These are phyloP conservation scores for Metroxylon sagu DNA, from an alignment of 176 grass and related monocot species.

Conservation along the genomic window DNA sequence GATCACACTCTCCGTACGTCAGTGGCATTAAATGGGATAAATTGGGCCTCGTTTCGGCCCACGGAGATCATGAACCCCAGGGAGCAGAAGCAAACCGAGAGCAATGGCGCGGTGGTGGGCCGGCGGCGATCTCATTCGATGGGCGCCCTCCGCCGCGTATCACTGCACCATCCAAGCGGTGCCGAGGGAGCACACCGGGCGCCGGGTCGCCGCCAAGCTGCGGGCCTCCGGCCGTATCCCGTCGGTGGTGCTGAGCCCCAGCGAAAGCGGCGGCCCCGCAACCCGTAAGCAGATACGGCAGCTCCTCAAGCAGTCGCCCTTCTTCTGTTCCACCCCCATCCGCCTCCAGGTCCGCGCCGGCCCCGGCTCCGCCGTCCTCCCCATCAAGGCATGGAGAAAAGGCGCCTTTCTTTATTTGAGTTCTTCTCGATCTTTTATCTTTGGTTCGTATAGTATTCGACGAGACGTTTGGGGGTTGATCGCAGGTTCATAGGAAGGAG, in stretches of 20 bases:
- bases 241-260: constrained; percentile 43
- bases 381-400: constrained; percentile 40
- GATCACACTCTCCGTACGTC: too few species aligned
- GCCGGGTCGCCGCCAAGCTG: constrained; percentile 40
- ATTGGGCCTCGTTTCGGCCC: too few species aligned
- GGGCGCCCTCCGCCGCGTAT: constrained; percentile 26
- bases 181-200: constrained; percentile 49
- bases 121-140: constrained; percentile 7
- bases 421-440: background rate
- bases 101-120: constrained; percentile 37
- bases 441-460: background rate
- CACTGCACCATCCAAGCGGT: constrained; percentile 72
- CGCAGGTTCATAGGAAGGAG: constrained; percentile 63
- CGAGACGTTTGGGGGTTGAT: background rate
- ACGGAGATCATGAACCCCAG: too few species aligned
- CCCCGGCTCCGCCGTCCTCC: constrained; percentile 49
- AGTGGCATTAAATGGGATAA: too few species aligned
- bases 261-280: constrained; percentile 1
- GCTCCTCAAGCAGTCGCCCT: constrained; percentile 68
- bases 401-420: background rate
- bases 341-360: constrained; percentile 74
- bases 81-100: background rate
- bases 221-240: constrained; percentile 62
- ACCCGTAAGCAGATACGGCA: constrained; percentile 38
- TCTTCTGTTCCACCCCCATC: constrained; percentile 76